Conservation (phyloP, 352 stramenopile genomes). For the Phytophthora kernoviae region DNA sequence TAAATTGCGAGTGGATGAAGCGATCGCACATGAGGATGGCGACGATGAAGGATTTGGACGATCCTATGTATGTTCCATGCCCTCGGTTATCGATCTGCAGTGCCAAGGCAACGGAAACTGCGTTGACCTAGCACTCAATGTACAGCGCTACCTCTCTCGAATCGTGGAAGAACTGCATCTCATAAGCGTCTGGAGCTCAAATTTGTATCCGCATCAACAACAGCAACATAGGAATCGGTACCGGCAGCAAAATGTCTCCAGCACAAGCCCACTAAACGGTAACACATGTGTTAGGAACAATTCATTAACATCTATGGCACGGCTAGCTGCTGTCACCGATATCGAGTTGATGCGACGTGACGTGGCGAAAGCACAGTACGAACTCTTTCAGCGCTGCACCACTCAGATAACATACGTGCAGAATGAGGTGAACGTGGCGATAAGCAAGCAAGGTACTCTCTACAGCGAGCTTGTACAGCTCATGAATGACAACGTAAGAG, state of each 20-base stretch:
- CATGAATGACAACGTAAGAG: slow-evolving; percentile 41
- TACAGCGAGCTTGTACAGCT: slow-evolving; percentile 30
- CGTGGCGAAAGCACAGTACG: slow-evolving; percentile 41
- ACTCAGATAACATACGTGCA: slow-evolving; percentile 42
- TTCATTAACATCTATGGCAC: slow-evolving; percentile 17
- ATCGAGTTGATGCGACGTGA: slow-evolving; percentile 25
- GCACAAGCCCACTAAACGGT: neutral
- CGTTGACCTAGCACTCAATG: slow-evolving; percentile 33
- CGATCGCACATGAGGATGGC: neutral
- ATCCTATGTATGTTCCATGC: slow-evolving; percentile 43
- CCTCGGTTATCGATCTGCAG: slow-evolving; percentile 42
- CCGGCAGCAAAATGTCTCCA: slow-evolving; percentile 8
- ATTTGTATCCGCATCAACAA: slow-evolving; percentile 15
- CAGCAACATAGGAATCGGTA: neutral
- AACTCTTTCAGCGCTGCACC: slow-evolving; percentile 44
- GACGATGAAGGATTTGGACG: slow-evolving; percentile 15
- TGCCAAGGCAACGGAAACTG: slow-evolving; percentile 13
- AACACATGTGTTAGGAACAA: slow-evolving; percentile 2
- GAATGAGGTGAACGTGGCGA: slow-evolving; percentile 20
- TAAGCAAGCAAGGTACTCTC: slow-evolving; percentile 26
- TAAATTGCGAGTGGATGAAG: neutral
- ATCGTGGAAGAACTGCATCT: slow-evolving; percentile 65
- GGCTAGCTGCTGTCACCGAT: slow-evolving; percentile 27
- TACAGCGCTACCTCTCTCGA: slow-evolving; percentile 49
- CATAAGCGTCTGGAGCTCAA: slow-evolving; percentile 46